A percentile compares a stretch with the other conserved stretches of the same genome.
Evolutionary conservation across 1,139 yeast genomes (phyloP).

Genomic region (Kluyveromyces sp.): DNA sequence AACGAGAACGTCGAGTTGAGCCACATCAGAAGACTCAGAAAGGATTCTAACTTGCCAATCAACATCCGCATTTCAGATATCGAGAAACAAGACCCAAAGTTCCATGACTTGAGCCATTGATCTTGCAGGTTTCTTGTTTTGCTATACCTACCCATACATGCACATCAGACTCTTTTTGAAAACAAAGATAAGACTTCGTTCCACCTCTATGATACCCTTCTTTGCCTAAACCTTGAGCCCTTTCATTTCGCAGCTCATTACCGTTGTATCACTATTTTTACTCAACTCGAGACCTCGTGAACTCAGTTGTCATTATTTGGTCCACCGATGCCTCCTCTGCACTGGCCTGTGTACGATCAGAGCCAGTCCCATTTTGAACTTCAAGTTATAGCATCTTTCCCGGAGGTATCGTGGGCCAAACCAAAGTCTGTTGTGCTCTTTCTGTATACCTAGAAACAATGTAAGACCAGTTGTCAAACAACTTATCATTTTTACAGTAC

Average conservation of each 20-base stretch:
- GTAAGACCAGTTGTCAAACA: neutral
- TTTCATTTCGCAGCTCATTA: neutral
- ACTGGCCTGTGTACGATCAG: too few species aligned
- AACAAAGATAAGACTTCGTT: neutral
- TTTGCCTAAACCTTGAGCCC: neutral
- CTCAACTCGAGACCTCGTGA: neutral
- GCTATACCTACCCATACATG: neutral
- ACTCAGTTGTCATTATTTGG: neutral
- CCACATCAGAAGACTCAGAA: constrained; percentile 18
- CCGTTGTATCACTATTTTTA: neutral
- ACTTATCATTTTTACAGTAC: neutral
- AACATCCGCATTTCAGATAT: constrained; percentile 15
- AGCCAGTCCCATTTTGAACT: too few species aligned
- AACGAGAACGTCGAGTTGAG: constrained; percentile 9
- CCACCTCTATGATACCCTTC: neutral
- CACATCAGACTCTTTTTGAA: neutral
- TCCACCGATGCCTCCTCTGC: too few species aligned
- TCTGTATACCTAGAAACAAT: neutral
- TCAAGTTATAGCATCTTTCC: neutral
- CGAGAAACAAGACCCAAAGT: constrained; percentile 15
- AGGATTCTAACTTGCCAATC: constrained; percentile 21
- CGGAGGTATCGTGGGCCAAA: neutral
- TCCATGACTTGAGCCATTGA: constrained; percentile 15
- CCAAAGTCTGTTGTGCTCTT: neutral
- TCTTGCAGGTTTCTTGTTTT: too few species aligned